These are phyloP conservation scores for Penicillium canariense DNA, from an alignment of 495 filamentous ascomycete species.

Conservation along the genomic window DNA sequence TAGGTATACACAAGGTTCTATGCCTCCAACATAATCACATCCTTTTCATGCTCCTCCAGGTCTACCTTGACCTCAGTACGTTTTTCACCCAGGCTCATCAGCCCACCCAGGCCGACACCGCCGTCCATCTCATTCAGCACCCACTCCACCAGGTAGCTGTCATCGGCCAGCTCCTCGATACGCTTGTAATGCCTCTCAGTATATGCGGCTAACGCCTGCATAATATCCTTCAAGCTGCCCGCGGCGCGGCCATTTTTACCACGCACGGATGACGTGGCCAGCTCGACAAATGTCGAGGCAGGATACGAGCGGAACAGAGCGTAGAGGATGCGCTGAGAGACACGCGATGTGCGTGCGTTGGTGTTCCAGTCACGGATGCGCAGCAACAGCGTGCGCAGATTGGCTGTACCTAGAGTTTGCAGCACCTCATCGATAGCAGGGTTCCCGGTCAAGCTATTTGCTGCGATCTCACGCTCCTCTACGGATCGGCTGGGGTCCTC, in stretches of 20 bases:
- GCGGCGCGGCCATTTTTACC: conserved; percentile 43
- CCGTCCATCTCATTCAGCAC: conserved; percentile 91
- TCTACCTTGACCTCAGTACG: conserved; percentile 21
- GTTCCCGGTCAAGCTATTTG: conserved; percentile 61
- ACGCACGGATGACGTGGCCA: conserved; percentile 45
- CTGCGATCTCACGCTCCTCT: conserved; percentile 24
- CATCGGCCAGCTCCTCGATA: conserved; percentile 85
- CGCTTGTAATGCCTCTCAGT: conserved; percentile 88
- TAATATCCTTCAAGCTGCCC: conserved; percentile 73
- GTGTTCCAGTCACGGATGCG: conserved; percentile 95
- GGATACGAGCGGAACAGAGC: conserved; percentile 76
- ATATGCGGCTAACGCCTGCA: conserved; percentile 80
- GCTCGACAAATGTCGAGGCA: conserved; percentile 65
- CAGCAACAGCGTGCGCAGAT: conserved; percentile 75
- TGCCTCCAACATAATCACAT: conserved; percentile 45
- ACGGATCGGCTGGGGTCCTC: conserved; percentile 32
- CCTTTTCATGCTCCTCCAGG: conserved; percentile 40
- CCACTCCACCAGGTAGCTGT: conserved; percentile 92
- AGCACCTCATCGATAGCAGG: conserved; percentile 83
- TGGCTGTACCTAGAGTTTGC: conserved; percentile 70
- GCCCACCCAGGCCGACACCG: conserved; percentile 41
- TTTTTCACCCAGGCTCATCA: conserved; percentile 23
- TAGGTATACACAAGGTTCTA: conserved; percentile 31
- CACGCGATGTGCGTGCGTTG: conserved; percentile 78
- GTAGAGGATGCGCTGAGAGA: conserved; percentile 84